Conservation (phyloP, 352 stramenopile species). For the Phytophthora ramorum region DNA sequence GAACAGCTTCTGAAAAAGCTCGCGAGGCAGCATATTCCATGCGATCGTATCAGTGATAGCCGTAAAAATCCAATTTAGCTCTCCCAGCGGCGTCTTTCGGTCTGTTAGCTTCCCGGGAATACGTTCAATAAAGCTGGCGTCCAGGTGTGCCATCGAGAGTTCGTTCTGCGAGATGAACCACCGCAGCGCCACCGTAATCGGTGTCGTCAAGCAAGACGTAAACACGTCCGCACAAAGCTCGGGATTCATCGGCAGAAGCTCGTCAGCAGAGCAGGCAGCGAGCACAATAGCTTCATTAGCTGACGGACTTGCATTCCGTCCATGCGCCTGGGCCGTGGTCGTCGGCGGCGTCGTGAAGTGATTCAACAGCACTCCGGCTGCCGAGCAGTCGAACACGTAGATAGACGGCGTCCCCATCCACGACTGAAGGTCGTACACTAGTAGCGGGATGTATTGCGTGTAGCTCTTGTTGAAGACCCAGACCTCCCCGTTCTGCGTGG, state of each 20-base stretch:
- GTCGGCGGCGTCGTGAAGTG: conserved; percentile 88
- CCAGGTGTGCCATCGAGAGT: conserved; percentile 87
- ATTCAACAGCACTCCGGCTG: conserved; percentile 94
- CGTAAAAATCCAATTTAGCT: conserved; percentile 99
- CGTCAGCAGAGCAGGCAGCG: conserved; percentile 93
- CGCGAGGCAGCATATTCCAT: conserved; percentile 97
- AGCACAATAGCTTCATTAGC: conserved; percentile 96
- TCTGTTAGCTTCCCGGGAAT: conserved; percentile 95
- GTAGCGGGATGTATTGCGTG: conserved; percentile 99
- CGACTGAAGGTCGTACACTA: conserved; percentile 95
- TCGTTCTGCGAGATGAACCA: conserved; percentile 98
- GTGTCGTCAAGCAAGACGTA: conserved; percentile 99
- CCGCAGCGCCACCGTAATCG: conserved; percentile 97
- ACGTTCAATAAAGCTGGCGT: conserved; percentile 87
- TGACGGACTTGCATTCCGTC: conserved; percentile 31
- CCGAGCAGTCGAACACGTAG: conserved; percentile 99
- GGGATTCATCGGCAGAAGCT: conserved; percentile 97
- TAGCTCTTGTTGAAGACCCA: conserved; percentile 99
- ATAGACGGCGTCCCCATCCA: conserved; percentile 95
- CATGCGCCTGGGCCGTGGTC: conserved; percentile 21
- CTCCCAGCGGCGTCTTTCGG: conserved; percentile 93
- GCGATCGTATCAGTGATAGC: conserved; percentile 99
- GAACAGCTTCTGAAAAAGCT: conserved; percentile 99
- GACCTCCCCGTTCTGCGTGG: conserved; percentile 97
- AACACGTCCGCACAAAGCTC: conserved; percentile 99